These are phyloP conservation scores for Casuarina equisetifolia DNA, from an alignment of 306 rosid species.

Conservation along the genomic window DNA sequence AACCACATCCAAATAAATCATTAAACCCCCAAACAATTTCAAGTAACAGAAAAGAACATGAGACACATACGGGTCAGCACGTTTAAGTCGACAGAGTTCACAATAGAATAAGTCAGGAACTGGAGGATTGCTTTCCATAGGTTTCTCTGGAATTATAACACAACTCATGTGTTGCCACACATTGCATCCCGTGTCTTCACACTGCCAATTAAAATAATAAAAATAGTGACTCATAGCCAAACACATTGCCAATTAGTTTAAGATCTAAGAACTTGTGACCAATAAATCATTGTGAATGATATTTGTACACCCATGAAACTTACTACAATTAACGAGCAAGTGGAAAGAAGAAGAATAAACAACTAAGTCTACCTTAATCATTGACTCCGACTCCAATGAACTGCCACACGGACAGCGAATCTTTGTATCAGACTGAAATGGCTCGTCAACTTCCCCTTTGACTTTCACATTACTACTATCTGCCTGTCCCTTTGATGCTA, in stretches of 20 bases:
- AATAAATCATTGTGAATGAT: conserved; percentile 5
- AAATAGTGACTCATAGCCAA: conserved; percentile 1
- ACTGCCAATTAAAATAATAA: conserved; percentile 56
- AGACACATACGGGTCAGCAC: conserved; percentile 94
- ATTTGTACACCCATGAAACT: conserved; percentile 4
- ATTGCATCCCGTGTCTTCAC: conserved; percentile 80
- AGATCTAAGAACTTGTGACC: conserved; percentile 2
- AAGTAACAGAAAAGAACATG: not conserved
- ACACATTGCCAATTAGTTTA: conserved; percentile 17
- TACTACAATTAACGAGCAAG: not conserved
- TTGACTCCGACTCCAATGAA: conserved; percentile 70
- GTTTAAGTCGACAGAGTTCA: conserved; percentile 86
- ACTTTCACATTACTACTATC: conserved; percentile 78
- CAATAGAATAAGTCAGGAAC: conserved; percentile 82
- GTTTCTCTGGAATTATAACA: conserved; percentile 87
- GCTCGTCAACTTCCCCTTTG: conserved; percentile 80
- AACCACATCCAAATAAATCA: no score
- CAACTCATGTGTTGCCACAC: conserved; percentile 96
- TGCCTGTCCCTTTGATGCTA: conserved; percentile 86
- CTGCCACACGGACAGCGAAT: conserved; percentile 92
- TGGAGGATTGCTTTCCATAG: conserved; percentile 63
- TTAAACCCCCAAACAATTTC: no score
- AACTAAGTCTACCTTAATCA: conserved; percentile 69
- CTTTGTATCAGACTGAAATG: conserved; percentile 62
- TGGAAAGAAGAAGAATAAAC: conserved; percentile 14